Evolutionary conservation across 176 grass and related monocot species (phyloP).

Genomic region (Juncus inflexus): DNA sequence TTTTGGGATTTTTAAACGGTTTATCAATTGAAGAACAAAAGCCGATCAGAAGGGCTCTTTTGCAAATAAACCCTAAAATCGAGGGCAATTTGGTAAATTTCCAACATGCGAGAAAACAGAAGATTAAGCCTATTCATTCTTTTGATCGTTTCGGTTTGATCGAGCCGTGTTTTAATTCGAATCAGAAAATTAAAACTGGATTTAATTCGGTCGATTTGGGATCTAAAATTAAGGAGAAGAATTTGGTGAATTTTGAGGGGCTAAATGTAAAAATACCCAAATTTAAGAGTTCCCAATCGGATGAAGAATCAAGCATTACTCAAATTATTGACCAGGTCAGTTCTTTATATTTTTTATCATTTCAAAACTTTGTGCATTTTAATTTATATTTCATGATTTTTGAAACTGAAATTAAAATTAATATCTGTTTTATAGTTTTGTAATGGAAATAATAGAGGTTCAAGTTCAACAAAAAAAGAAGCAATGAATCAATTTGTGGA

Average conservation of each 20-base stretch:
- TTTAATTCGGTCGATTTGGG: constrained; percentile 15
- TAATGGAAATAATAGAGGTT: constrained; percentile 29
- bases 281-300: constrained; percentile 26
- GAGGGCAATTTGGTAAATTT: constrained; percentile 75
- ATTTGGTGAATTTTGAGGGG: constrained; percentile 7
- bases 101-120: constrained; percentile 66
- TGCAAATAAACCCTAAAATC: constrained; percentile 60
- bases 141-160: constrained; percentile 50
- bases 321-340: constrained; percentile 45
- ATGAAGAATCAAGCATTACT: constrained; percentile 34
- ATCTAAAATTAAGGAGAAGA: neutral
- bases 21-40: constrained; percentile 91
- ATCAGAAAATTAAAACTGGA: constrained; percentile 6
- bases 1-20: constrained; percentile 70
- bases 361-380: neutral
- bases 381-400: neutral
- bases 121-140: constrained; percentile 30
- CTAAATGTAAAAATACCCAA: constrained; percentile 16
- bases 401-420: neutral
- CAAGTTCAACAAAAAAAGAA: constrained; percentile 33
- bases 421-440: constrained; percentile 24
- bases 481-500: constrained; percentile 34
- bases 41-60: constrained; percentile 49
- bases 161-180: constrained; percentile 33
- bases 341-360: neutral